phyloP scores from a whole-genome alignment of 345 rosid species.

The Brassica nigra region DNA sequence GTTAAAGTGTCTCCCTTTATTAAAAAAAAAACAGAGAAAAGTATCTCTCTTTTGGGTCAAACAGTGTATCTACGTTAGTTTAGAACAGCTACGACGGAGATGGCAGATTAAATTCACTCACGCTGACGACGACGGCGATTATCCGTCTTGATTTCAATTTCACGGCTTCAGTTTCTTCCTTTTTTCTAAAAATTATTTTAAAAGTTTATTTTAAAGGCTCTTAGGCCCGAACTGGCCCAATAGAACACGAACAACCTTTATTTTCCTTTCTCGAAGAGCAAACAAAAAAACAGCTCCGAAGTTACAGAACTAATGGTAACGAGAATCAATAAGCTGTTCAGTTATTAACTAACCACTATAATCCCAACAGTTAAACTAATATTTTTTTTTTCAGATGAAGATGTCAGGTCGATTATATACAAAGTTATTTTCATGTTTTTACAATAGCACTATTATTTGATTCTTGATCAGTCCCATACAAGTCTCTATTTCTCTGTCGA shows the following conservation, averaged over 20 bases:
- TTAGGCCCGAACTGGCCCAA: not conserved
- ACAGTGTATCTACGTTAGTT: not conserved
- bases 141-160: not conserved
- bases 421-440: constrained; percentile 43
- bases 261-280: not conserved
- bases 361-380: not conserved
- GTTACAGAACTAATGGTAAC: constrained; percentile 23
- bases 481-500: constrained; percentile 79
- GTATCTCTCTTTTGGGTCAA: not conserved
- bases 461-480: constrained; percentile 93
- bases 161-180: not conserved
- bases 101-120: not conserved
- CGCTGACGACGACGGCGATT: not conserved
- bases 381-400: not conserved
- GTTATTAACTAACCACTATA: constrained; percentile 21
- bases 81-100: not conserved
- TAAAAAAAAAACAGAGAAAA: not conserved
- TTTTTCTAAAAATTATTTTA: not conserved
- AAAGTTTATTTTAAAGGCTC: not conserved
- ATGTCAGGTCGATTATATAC: not conserved
- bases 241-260: not conserved
- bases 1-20: not conserved
- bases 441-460: constrained; percentile 80
- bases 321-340: constrained; percentile 11
- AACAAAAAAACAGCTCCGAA: constrained; percentile 3